Base-by-base conservation (phyloP, 1,139 yeast species). In the Pichia sp. region DNA sequence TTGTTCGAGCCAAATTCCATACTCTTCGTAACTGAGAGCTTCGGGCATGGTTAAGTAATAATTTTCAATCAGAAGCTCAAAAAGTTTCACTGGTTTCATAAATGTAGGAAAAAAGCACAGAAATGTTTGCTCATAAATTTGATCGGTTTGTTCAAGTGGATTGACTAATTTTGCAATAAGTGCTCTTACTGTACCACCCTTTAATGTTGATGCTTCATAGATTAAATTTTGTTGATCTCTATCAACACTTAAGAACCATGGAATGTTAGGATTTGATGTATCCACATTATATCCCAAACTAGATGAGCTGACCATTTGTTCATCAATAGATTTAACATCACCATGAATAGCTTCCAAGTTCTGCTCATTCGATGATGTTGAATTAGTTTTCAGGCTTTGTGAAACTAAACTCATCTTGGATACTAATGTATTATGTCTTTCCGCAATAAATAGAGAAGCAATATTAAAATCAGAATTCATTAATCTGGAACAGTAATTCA, bases 161-260 rank as follows among this genome's bases (percentile, higher is more conserved):
- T 83, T 84, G 0, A 96, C 85, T 46, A 91, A 68, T 59, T 84
- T 88, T 39, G 91, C 84, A 11, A 91, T 72, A 41, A 91, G 64
- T 0, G 95, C 95, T 41, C 74, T 79, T 43, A 78, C 74, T 0
- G 95, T 79, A 5, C 97, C 97, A 35, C 96, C 97, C 56, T 83
- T 82, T 38, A 89, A 72, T 3, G 91, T 93, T 47, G 79, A 79
- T 31, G 77, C 66, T 52, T 88, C 95, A 52, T 78, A 78, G 21
- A 85, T 67, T 44, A 89, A 66, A 47, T 79, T 84, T 48, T 68
- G 76, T 48, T 84, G 94, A 42, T 79, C 79, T 50, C 85, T 95
- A 24, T 86, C 79, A 10, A 53, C 44, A 48, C 77, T 85, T 53
- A 88, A 64, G 56, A 71, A 86, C 96, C 96, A 88, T 1, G 94